Base-by-base conservation (phyloP, 495 filamentous ascomycete species). In the Extremus antarcticus region DNA sequence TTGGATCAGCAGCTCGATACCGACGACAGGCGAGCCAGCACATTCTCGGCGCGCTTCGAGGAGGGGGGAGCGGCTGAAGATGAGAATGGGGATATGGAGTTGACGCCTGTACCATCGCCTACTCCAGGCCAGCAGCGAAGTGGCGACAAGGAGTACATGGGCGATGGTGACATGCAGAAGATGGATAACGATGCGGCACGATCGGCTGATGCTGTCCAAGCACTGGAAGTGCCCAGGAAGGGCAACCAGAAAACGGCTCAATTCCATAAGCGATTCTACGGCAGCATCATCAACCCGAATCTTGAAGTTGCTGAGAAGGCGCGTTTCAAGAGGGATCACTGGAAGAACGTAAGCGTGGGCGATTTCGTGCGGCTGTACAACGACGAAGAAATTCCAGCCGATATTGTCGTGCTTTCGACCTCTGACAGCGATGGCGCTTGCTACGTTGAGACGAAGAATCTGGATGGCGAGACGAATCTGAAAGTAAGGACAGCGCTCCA, bases 351-450 rank as follows among this genome's bases (percentile, higher is more conserved):
- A 22, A 83, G 94, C 61, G 91, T 97, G 43, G 94, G 94, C 38
- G 94, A 99, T 69, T 97, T 94, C 68, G 86, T 99, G 46, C 87
- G 94, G 52, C 78, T 99, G 50, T 96, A 95, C 71, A 95, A 94
- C 58, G 87, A 94, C 50, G 94, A 99, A 65, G 87, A 91, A 57
- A 84, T 99, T 24, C 94, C 94, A 1, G 91, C 94, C 39, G 94
- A 99, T 71, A 76, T 97, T 43, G 84, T 97, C 48, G 87, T 99
- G 50, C 73, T 99, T n/a, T 88, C 92, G 13, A 96, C 94, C 10
- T 96, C 92, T 1, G 92, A 96, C 63, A 78, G 81, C 2, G 94
- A 99, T 63, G 94, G 94, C 38, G 86, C 90, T 32, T 99, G 94
- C 68, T 97, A 97, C 61, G 85, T 97, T 21, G 94, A 99, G 70